These are phyloP conservation scores for Lactarius sanguifluus DNA, from an alignment of 768 basidiomycete species.

Conservation along the genomic window DNA sequence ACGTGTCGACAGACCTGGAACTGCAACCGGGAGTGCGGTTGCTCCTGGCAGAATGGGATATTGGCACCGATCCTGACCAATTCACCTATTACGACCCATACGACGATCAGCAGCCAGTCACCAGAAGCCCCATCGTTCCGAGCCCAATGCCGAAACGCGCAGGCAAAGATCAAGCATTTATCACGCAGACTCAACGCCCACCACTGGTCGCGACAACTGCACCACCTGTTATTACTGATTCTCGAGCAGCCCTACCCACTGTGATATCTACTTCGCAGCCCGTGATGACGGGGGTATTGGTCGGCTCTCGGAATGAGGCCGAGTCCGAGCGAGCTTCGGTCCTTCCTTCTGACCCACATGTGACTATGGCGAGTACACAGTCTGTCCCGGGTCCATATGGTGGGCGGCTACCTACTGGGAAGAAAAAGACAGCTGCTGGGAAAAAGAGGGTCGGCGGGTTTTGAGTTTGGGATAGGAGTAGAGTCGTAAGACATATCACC, in stretches of 20 bases:
- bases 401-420: slow-evolving; percentile 48
- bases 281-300: neutral
- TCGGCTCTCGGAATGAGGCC: neutral
- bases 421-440: slow-evolving; percentile 47
- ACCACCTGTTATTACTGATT: slow-evolving; percentile 8
- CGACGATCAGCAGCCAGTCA: slow-evolving; percentile 30
- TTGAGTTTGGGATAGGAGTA: slow-evolving; percentile 37
- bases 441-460: slow-evolving; percentile 81
- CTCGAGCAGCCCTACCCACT: neutral
- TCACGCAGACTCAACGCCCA: slow-evolving; percentile 6
- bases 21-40: slow-evolving; percentile 56
- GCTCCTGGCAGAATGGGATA: slow-evolving; percentile 68
- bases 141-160: slow-evolving; percentile 2
- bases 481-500: no score
- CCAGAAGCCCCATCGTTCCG: neutral
- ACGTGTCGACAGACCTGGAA: neutral
- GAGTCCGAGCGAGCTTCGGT: neutral
- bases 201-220: neutral
- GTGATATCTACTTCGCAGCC: slow-evolving; percentile 18
- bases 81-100: slow-evolving; percentile 61
- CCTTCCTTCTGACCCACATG: neutral
- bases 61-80: slow-evolving; percentile 50
- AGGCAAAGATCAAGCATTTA: neutral
- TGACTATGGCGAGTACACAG: slow-evolving; percentile 61
- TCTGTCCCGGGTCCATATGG: slow-evolving; percentile 70